A percentile compares a stretch with the other conserved stretches of the same genome.
Conservation (phyloP, 2,329 filamentous ascomycete species). For the Claviceps sorghi region DNA sequence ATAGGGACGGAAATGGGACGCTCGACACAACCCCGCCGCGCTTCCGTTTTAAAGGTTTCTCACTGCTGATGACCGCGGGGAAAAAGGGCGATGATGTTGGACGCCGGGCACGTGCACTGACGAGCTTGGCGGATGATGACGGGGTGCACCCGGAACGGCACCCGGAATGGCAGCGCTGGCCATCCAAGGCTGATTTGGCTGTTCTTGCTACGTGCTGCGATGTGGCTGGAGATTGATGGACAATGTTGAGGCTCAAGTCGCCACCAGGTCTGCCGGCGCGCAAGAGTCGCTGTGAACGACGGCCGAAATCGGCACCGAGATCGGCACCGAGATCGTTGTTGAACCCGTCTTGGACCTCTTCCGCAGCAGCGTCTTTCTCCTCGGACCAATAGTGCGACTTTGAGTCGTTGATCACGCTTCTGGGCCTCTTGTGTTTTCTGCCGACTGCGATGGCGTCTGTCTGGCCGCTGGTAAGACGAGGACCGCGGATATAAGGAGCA, state of each 20-base stretch:
- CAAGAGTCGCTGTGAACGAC: background rate
- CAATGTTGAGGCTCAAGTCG: background rate
- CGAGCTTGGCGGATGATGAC: background rate
- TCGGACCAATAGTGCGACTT: slow-evolving; percentile 1
- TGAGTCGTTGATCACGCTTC: background rate
- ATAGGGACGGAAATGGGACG: slow-evolving; percentile 54
- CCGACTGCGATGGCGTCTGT: background rate
- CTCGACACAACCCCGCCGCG: slow-evolving; percentile 34
- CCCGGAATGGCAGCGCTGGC: background rate
- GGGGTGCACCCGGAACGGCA: background rate
- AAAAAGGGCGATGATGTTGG: slow-evolving; percentile 22
- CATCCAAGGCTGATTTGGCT: background rate
- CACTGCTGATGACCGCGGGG: slow-evolving; percentile 6
- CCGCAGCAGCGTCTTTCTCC: background rate
- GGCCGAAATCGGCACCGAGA: background rate
- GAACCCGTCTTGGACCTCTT: background rate
- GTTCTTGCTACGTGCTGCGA: background rate
- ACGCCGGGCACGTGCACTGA: slow-evolving; percentile 6
- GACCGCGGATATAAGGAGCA: slow-evolving; percentile 8
- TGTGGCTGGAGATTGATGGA: background rate
- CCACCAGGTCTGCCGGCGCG: background rate
- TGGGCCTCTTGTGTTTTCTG: background rate
- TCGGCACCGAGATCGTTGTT: too few species aligned
- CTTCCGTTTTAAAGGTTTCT: slow-evolving; percentile 17
- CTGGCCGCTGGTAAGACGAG: slow-evolving; percentile 1